Base-by-base conservation (phyloP, 2,329 filamentous ascomycete species). In the Tolypocladium tropicale region DNA sequence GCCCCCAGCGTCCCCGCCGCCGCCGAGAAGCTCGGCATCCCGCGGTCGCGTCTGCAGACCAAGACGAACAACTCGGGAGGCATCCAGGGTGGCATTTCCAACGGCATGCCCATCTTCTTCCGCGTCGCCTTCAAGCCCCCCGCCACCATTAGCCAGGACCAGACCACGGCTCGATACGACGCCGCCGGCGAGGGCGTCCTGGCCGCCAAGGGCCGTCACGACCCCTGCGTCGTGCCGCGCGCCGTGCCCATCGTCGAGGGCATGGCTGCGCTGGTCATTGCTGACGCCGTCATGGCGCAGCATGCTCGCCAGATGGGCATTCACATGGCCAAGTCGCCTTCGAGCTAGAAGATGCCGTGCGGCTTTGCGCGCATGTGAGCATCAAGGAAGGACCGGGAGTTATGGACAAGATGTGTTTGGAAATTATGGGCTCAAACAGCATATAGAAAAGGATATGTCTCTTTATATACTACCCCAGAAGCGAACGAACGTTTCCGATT, bases 61-160 rank as follows among this genome's bases (percentile, higher is more conserved):
- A 89, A 88, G 76, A 96, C 93, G 30, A 97, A 97, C 78, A 91
- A 96, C 78, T 93, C 88, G 2, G 93, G 93, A 14, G 94, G 93
- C 61, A 90, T 97, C 63, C 93, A 97, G 76, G 94, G 93, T 48
- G 93, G 93, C 54, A 97, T 97, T 73, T 87, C 88, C 53, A 97
- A 97, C 72, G 94, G 93, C 57, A 89, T 90, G 39, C 87, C 86
- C 57, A 90, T 97, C 75, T 97, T 94, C 80, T 97, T 97, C 82
- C 85, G 88, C 53, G 86, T 96, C 6, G 92, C 84, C 18, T 97
- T 97, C 83, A 97, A 97, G 80, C 89, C 93, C 11, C 85, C 93
- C 3, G 92, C 93, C 33, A 97, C 94, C 3, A 97, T 97, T 68
- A 87, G 89, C 50, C 88, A 93, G 74, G 88, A 89, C 48, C 93